A percentile compares a stretch with the other conserved stretches of the same genome.
Evolutionary conservation across 495 filamentous ascomycete species (phyloP).

Genomic region (Alectoria sarmentosa): DNA sequence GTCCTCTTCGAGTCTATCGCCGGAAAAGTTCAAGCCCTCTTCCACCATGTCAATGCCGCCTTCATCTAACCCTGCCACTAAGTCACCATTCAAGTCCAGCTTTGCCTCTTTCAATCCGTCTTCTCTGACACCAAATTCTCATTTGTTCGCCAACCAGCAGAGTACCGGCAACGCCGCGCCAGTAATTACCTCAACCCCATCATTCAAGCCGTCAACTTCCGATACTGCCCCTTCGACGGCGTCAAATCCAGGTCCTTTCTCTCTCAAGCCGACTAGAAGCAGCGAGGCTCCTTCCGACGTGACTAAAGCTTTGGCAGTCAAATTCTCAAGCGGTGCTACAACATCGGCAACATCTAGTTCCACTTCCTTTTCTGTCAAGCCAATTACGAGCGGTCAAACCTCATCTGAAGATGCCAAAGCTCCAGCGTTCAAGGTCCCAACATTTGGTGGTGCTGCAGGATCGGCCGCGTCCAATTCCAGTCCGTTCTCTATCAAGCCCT

Average conservation of each 20-base stretch:
- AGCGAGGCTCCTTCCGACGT: constrained; percentile 18
- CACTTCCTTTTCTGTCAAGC: not conserved
- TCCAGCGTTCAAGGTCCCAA: constrained; percentile 22
- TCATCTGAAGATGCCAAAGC: not conserved
- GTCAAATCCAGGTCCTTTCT: constrained; percentile 2
- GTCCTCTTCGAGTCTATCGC: not conserved
- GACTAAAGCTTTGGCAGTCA: constrained; percentile 17
- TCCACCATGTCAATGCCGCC: not conserved
- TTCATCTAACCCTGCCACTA: not conserved
- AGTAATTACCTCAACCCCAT: not conserved
- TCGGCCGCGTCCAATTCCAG: not conserved
- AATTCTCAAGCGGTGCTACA: constrained; percentile 4
- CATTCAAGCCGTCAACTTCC: not conserved
- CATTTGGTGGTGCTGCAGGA: constrained; percentile 6
- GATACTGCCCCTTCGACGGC: constrained; percentile 4
- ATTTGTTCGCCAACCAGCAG: not conserved
- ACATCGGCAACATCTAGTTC: not conserved
- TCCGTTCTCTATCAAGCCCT: not conserved
- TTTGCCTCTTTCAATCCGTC: constrained; percentile 5
- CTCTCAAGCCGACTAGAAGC: constrained; percentile 27
- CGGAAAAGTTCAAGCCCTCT: not conserved
- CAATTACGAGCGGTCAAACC: not conserved
- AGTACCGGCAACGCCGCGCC: not conserved
- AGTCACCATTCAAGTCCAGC: constrained; percentile 1
- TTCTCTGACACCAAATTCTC: not conserved